Conservation (phyloP, 2,329 filamentous ascomycete species). For the Cercospora berteroae region DNA sequence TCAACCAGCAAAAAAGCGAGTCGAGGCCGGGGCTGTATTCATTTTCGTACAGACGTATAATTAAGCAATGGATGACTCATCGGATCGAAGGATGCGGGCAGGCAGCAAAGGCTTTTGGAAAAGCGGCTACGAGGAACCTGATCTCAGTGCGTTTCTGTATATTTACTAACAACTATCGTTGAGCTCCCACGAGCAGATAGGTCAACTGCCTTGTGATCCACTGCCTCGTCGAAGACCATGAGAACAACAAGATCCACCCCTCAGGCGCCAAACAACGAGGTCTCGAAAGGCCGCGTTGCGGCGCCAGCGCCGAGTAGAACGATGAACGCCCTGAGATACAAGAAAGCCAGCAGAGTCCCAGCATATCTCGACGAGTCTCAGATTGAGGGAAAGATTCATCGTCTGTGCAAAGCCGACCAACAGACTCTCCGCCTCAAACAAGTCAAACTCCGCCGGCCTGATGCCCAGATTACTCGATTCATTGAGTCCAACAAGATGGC, state of each 20-base stretch:
- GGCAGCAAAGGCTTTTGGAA: background rate
- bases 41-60: background rate
- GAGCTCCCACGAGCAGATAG: background rate
- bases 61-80: background rate
- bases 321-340: background rate
- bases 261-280: background rate
- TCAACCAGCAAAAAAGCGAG: background rate
- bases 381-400: background rate
- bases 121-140: background rate
- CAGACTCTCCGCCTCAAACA: constrained; percentile 16
- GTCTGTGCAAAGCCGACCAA: background rate
- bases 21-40: background rate
- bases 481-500: background rate
- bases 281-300: background rate
- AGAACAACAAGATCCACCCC: background rate
- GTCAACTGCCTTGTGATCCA: background rate
- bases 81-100: background rate
- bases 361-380: background rate
- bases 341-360: background rate
- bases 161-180: background rate
- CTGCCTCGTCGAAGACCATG: background rate
- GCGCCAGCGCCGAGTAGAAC: background rate
- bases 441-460: constrained; percentile 10
- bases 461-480: constrained; percentile 14
- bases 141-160: background rate